phyloP scores from a whole-genome alignment of 495 filamentous ascomycete species.

The Pyrenopolyporus hunteri region DNA sequence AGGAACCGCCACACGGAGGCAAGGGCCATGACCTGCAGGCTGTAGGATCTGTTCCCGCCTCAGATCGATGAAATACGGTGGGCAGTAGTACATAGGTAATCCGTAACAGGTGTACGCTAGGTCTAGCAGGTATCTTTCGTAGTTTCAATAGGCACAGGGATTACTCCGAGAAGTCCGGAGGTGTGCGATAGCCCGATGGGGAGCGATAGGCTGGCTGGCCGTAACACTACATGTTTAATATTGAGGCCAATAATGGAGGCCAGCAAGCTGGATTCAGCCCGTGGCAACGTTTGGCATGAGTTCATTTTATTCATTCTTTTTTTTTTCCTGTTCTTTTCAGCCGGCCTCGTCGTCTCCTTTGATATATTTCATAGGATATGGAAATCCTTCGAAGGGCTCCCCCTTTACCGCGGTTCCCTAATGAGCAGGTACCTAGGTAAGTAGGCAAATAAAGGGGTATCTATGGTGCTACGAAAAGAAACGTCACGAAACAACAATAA shows the following conservation, averaged over 20 bases:
- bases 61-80: constrained; percentile 13
- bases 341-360: too few relatives aligned
- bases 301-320: not conserved
- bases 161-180: constrained; percentile 21
- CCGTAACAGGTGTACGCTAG: not conserved
- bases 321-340: too few relatives aligned
- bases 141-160: constrained; percentile 28
- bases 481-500: too few relatives aligned
- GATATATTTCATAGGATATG: too few relatives aligned
- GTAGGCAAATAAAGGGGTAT: too few relatives aligned
- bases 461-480: too few relatives aligned
- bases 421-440: not conserved
- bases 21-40: constrained; percentile 32
- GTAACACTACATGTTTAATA: constrained; percentile 9
- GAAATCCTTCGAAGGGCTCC: too few relatives aligned
- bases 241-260: constrained; percentile 6
- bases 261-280: constrained; percentile 13
- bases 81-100: not conserved
- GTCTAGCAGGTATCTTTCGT: not conserved
- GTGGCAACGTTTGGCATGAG: constrained; percentile 1
- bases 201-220: constrained; percentile 11
- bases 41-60: constrained; percentile 17
- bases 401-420: constrained; percentile 8
- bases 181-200: not conserved
- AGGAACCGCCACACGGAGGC: constrained; percentile 25